These are phyloP conservation scores for Lithospermum erythrorhizon DNA, from an alignment of 257 asterid genomes.

Conservation along the genomic window DNA sequence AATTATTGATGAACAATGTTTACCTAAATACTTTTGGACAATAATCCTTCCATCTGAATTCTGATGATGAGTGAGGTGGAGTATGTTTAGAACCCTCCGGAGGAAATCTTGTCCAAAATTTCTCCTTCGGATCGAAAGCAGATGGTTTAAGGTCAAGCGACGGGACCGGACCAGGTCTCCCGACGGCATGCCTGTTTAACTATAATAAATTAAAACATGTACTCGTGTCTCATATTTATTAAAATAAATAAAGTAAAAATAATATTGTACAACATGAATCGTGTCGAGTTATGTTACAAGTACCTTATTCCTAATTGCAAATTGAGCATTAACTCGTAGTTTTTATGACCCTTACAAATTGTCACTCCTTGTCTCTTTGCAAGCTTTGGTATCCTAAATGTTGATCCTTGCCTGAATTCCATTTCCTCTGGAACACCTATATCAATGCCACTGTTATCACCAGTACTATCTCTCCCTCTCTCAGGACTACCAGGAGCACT, in stretches of 20 bases:
- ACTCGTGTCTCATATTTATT: no score
- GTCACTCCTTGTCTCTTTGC: conserved; percentile 32
- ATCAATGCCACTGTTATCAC: conserved; percentile 3
- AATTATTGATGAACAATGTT: neutral
- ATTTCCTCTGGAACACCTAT: neutral
- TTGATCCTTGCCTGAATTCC: conserved; percentile 6
- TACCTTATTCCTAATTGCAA: conserved; percentile 37
- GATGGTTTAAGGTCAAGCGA: conserved; percentile 76
- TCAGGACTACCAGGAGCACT: conserved; percentile 15
- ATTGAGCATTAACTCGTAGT: conserved; percentile 32
- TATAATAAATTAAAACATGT: neutral
- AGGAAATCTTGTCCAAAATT: conserved; percentile 91
- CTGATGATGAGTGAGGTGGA: conserved; percentile 77
- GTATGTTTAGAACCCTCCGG: conserved; percentile 82
- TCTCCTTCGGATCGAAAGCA: conserved; percentile 85
- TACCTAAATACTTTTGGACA: conserved; percentile 96
- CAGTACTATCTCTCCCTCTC: neutral
- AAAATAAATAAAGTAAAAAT: no score
- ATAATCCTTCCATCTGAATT: conserved; percentile 92
- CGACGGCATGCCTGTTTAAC: conserved; percentile 66
- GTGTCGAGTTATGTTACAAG: no score
- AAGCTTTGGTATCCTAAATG: conserved; percentile 25
- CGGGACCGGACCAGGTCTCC: conserved; percentile 76
- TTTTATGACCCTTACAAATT: conserved; percentile 29
- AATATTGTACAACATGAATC: no score